Evolutionary conservation across 352 stramenopile genomes (phyloP).

Genomic region (Globisporangium recalcitrans): DNA sequence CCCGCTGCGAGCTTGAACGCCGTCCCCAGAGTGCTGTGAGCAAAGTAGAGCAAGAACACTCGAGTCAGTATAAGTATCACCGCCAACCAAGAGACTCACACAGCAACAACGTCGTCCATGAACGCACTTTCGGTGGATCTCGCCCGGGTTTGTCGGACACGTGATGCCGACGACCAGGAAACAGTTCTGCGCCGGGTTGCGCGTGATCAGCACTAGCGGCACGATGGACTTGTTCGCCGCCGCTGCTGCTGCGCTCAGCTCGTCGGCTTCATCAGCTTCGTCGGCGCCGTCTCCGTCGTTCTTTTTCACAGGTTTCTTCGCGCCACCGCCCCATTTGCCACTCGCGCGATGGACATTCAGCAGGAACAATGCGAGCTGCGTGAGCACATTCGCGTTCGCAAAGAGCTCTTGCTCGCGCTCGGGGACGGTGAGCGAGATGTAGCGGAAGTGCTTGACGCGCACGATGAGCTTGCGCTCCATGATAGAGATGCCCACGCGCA

Average conservation of each 20-base stretch:
- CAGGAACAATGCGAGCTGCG: constrained; percentile 91
- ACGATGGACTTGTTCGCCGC: constrained; percentile 53
- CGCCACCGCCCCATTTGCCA: constrained; percentile 86
- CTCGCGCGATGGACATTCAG: constrained; percentile 94
- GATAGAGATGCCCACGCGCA: constrained; percentile 92
- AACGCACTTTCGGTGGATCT: constrained; percentile 87
- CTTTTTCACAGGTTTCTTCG: constrained; percentile 33
- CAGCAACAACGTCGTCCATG: no score
- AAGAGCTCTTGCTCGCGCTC: constrained; percentile 88
- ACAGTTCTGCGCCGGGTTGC: constrained; percentile 87
- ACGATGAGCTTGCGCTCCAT: constrained; percentile 94
- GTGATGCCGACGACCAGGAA: constrained; percentile 95
- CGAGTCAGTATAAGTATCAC: no score
- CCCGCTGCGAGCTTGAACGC: constrained; percentile 92
- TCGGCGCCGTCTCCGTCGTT: constrained; percentile 21
- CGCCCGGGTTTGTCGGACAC: constrained; percentile 83
- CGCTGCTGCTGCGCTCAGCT: constrained; percentile 14
- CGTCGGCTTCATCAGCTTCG: constrained; percentile 18
- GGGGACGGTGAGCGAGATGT: constrained; percentile 90
- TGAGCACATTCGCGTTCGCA: constrained; percentile 91
- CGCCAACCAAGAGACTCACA: no score
- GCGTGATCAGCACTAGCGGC: constrained; percentile 72
- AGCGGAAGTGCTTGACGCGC: constrained; percentile 95
- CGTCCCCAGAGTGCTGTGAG: constrained; percentile 81
- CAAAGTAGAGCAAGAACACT: constrained; percentile 7